These are phyloP conservation scores for Melanomma pulvis-pyrius DNA, from an alignment of 495 filamentous ascomycete species.

Conservation along the genomic window DNA sequence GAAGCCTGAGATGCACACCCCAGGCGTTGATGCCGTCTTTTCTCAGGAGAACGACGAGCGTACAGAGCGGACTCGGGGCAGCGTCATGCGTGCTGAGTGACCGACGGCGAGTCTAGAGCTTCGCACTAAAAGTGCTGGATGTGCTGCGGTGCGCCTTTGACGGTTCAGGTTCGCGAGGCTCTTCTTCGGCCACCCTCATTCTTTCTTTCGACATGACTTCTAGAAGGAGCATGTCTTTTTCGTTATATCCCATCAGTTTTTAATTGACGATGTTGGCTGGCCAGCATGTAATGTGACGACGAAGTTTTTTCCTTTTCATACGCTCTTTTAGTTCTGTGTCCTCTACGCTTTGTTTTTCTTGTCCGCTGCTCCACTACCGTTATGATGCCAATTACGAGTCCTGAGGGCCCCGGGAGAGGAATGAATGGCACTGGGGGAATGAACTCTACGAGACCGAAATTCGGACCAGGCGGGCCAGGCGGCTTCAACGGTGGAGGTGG, in stretches of 20 bases:
- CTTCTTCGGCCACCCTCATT: too few relatives aligned
- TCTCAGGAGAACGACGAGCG: background rate
- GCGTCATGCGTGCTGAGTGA: background rate
- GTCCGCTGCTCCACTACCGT: background rate
- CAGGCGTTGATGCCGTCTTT: background rate
- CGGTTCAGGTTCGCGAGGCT: background rate
- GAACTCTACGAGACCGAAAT: background rate
- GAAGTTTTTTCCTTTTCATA: background rate
- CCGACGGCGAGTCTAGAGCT: background rate
- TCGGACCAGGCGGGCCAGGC: background rate
- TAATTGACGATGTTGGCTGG: conserved; percentile 3
- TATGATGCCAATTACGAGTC: background rate
- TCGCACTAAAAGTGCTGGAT: background rate
- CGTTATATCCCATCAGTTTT: background rate
- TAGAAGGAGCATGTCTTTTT: background rate
- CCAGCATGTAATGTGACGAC: conserved; percentile 1
- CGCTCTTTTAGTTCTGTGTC: background rate
- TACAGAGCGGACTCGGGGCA: background rate
- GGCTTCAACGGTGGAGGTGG: background rate
- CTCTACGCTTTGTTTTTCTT: background rate
- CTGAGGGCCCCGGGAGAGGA: background rate
- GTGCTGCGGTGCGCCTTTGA: too few relatives aligned
- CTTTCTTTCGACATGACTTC: background rate
- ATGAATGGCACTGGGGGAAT: background rate
- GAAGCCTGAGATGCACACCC: background rate